Conservation (phyloP, 2,329 filamentous ascomycete species). For the Ophiognomonia clavigignenti-juglandacearum region DNA sequence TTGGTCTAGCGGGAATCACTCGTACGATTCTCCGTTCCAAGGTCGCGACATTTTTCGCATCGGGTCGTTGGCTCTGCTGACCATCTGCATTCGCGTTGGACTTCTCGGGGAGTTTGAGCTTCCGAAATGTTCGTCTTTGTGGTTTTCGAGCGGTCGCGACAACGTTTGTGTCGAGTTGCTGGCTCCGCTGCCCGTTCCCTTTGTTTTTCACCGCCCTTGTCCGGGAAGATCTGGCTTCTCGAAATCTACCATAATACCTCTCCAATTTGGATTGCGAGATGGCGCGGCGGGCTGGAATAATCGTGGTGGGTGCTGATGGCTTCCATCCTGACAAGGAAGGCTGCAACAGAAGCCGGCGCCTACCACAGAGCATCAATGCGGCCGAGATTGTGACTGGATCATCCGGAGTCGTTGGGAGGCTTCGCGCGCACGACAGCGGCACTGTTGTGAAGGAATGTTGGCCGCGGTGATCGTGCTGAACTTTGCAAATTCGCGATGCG, state of each 20-base stretch:
- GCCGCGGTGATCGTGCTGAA: too few relatives aligned
- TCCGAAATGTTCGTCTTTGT: too few relatives aligned
- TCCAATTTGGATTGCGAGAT: neutral
- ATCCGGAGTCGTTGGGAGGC: conserved; percentile 11
- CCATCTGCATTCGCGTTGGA: too few relatives aligned
- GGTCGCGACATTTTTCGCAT: too few relatives aligned
- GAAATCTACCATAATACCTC: neutral
- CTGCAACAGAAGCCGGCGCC: conserved; percentile 15
- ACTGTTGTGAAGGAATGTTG: too few relatives aligned
- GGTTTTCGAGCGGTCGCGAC: too few relatives aligned
- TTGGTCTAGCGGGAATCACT: too few relatives aligned
- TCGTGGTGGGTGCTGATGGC: conserved; percentile 3
- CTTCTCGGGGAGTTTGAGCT: too few relatives aligned
- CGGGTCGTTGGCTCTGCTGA: too few relatives aligned
- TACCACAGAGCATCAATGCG: conserved; percentile 17
- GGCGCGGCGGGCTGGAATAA: neutral
- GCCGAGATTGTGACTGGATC: conserved; percentile 12
- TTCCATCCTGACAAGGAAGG: conserved; percentile 14
- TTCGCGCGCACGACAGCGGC: neutral
- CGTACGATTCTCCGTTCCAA: too few relatives aligned
- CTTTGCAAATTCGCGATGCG: too few relatives aligned
- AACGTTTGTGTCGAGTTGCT: too few relatives aligned
- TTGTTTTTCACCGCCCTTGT: neutral
- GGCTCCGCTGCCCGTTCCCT: neutral
- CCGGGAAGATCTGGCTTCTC: neutral